phyloP scores from a whole-genome alignment of 2,329 filamentous ascomycete genomes.

The Fusarium equiseti region DNA sequence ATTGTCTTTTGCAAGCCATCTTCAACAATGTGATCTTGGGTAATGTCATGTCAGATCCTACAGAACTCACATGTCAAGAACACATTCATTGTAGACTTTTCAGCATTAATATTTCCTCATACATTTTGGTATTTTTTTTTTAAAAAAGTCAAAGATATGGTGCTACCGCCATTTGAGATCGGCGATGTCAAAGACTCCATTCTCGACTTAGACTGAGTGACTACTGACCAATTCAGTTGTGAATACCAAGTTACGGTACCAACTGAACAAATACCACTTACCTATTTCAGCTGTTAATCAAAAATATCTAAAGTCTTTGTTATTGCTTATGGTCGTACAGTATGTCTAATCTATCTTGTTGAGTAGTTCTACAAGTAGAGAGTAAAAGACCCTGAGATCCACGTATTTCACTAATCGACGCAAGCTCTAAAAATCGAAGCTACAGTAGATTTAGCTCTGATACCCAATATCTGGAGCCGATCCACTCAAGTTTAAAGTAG shows the following conservation, averaged over 20 bases:
- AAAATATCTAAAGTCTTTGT: background rate
- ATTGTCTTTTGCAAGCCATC: background rate
- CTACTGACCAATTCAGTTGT: background rate
- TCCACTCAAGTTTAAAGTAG: constrained; percentile 14
- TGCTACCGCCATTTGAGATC: background rate
- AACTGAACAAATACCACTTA: background rate
- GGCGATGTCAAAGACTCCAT: background rate
- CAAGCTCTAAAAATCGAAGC: constrained; percentile 2
- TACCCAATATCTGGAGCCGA: constrained; percentile 8
- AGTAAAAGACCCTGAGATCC: constrained; percentile 11
- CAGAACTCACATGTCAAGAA: background rate
- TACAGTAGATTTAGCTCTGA: background rate
- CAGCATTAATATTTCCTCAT: too few species aligned
- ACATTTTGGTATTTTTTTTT: background rate
- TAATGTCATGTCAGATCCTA: background rate
- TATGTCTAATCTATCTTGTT: background rate
- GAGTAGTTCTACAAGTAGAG: background rate
- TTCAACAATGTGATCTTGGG: background rate
- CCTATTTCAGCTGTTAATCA: background rate
- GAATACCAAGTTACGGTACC: background rate
- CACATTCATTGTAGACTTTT: background rate
- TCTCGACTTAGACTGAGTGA: background rate
- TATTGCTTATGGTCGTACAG: background rate
- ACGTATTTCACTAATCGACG: constrained; percentile 6
- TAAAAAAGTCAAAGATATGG: background rate